phyloP scores from a whole-genome alignment of 106 monocot genomes.

The Dactylorhiza incarnata region DNA sequence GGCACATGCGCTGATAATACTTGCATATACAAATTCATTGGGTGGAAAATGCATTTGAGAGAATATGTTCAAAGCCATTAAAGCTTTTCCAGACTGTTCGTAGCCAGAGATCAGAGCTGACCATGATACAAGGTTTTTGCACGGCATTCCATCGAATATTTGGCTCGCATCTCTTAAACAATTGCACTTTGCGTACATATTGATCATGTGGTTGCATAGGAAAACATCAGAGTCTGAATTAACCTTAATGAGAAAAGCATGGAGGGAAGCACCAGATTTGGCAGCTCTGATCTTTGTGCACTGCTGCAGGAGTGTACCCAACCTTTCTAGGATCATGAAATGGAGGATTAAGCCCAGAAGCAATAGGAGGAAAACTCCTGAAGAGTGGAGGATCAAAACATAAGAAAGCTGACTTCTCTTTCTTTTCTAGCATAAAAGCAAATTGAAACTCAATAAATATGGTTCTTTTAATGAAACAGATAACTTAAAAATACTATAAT shows the following conservation, averaged over 20 bases:
- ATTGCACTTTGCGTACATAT: slow-evolving; percentile 49
- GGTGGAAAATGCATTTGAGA: slow-evolving; percentile 30
- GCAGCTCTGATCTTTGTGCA: slow-evolving; percentile 22
- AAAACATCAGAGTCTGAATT: slow-evolving; percentile 22
- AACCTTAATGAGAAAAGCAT: slow-evolving; percentile 28
- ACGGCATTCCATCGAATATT: slow-evolving; percentile 34
- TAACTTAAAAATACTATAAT: not conserved
- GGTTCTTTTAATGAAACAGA: not conserved
- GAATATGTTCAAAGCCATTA: slow-evolving; percentile 30
- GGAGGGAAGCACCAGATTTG: slow-evolving; percentile 22
- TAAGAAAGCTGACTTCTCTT: not conserved
- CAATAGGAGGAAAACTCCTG: not conserved
- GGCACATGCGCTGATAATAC: slow-evolving; percentile 36
- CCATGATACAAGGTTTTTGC: slow-evolving; percentile 48
- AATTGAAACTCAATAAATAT: not conserved
- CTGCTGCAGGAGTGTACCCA: slow-evolving; percentile 34
- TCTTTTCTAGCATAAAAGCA: not conserved
- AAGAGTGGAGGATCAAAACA: not conserved
- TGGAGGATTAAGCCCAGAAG: not conserved
- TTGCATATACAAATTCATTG: slow-evolving; percentile 55
- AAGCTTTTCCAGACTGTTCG: slow-evolving; percentile 26
- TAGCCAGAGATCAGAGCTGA: slow-evolving; percentile 48
- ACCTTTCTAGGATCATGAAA: slow-evolving; percentile 16
- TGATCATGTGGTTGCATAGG: slow-evolving; percentile 54
- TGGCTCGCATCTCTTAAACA: slow-evolving; percentile 21